Base-by-base conservation (phyloP, 228 moss, liverwort and hornwort species). In the Sphagnum magellanicum region DNA sequence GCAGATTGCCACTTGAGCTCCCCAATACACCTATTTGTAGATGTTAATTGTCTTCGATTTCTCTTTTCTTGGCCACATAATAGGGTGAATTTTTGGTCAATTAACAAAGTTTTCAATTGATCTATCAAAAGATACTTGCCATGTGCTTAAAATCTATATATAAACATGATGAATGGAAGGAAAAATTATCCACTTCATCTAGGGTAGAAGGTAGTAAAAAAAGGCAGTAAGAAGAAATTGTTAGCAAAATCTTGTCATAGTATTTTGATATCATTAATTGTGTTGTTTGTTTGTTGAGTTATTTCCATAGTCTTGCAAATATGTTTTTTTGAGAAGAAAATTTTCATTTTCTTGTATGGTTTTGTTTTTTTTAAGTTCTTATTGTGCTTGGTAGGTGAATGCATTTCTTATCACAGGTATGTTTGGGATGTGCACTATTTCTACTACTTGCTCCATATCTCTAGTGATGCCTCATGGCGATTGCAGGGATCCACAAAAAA, bases 381-480 rank as follows among this genome's bases (percentile, higher is more conserved):
- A 59, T 11, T 59, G 1, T 15, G 15, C 4, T 59, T 64, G 63
- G 16, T 74, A 83, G 79, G 83, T 83, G 9, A 83, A 74, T 72
- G 79, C 83, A 0, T 79, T 79, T 47, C 75, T 79, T 15, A 79
- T 76, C 16, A 52, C 74, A 8, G 65, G 69, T 5, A 83, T 83
- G 83, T 83, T 83, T 64, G 83, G 79, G 51, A 83, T 83, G 79
- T 71, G 16, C 83, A 4, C 51, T 74, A 49, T 83, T 83, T 49
- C 77, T 83, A 9, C 53, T 67, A 46, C 8, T 74, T 64, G 83
- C 79, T 52, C 73, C 83, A 4, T 68, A 67, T 52, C 79, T 83
- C 57, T 76, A 83, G 70, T 76, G 79, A 13, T 68, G 77, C 53
- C 74, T 83, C 8, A 61, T 72, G 68, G 77, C 76, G 63, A 77